Evolutionary conservation across 2,329 filamentous ascomycete species (phyloP).

Genomic region (Pestalotiopsis sp.): DNA sequence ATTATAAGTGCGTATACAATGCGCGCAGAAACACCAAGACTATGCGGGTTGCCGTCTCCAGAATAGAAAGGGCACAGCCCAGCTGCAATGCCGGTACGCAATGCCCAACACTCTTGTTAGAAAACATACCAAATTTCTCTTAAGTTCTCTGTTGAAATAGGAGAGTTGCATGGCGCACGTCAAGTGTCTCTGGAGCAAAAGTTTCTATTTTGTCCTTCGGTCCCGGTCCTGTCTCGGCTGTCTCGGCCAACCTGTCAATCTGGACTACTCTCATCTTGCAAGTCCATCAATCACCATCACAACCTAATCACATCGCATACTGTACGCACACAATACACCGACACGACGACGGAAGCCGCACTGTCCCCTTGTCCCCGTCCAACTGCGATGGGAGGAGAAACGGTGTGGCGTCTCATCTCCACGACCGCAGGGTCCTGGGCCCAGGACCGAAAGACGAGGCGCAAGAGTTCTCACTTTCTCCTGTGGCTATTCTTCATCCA

Average conservation of each 20-base stretch:
- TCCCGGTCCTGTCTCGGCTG: background rate
- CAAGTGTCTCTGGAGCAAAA: background rate
- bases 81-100: background rate
- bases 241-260: background rate
- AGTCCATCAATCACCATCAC: background rate
- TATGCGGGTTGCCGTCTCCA: conserved; percentile 1
- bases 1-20: background rate
- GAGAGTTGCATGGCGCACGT: background rate
- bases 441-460: background rate
- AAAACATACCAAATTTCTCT: background rate
- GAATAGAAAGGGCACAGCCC: background rate
- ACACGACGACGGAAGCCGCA: background rate
- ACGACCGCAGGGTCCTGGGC: too few species aligned
- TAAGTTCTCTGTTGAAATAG: too few species aligned
- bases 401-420: conserved; percentile 3
- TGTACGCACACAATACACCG: background rate
- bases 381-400: background rate
- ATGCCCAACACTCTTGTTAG: background rate
- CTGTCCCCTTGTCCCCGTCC: background rate
- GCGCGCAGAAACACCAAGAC: background rate
- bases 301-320: background rate
- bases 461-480: background rate
- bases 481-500: background rate
- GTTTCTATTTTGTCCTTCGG: background rate
- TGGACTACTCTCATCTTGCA: background rate